phyloP scores from a whole-genome alignment of 2,329 filamentous ascomycete genomes.

The Ophiocordyceps camponoti-saundersi region DNA sequence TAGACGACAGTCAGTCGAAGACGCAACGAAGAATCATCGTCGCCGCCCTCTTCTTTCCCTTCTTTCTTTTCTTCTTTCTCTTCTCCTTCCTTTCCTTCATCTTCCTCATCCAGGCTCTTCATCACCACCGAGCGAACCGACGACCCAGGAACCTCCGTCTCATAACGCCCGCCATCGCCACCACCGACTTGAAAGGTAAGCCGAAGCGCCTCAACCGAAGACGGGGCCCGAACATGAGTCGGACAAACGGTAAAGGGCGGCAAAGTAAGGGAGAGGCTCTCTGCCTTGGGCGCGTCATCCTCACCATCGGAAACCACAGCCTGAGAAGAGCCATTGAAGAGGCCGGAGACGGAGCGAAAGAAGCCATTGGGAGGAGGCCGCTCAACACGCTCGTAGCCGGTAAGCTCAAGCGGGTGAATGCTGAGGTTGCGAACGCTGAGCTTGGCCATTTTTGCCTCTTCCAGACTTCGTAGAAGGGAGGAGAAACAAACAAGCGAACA shows the following conservation, averaged over 20 bases:
- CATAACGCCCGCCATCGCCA: conserved; percentile 35
- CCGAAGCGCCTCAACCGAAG: conserved; percentile 51
- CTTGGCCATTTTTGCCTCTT: conserved; percentile 21
- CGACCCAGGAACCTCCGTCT: conserved; percentile 53
- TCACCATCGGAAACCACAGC: not conserved
- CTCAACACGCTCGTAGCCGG: conserved; percentile 55
- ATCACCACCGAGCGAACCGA: conserved; percentile 42
- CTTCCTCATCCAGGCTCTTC: conserved; percentile 30
- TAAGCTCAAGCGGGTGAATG: conserved; percentile 53
- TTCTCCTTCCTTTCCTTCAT: not conserved
- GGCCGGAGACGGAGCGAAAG: conserved; percentile 26
- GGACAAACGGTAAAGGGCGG: conserved; percentile 49
- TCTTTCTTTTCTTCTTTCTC: conserved; percentile 3
- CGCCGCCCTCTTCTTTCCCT: not conserved
- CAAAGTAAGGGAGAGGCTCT: conserved; percentile 46
- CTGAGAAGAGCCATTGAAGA: conserved; percentile 23
- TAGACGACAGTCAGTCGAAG: conserved; percentile 51
- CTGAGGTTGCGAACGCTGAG: conserved; percentile 76
- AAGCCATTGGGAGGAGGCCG: conserved; percentile 23
- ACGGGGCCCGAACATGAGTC: conserved; percentile 38
- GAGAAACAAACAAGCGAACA: no score
- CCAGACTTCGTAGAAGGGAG: no score
- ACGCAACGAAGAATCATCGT: conserved; percentile 9
- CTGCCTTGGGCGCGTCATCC: conserved; percentile 17
- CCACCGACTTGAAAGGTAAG: conserved; percentile 51